Evolutionary conservation across 2,329 filamentous ascomycete genomes (phyloP).

Genomic region (Botryosphaeria agaves): DNA sequence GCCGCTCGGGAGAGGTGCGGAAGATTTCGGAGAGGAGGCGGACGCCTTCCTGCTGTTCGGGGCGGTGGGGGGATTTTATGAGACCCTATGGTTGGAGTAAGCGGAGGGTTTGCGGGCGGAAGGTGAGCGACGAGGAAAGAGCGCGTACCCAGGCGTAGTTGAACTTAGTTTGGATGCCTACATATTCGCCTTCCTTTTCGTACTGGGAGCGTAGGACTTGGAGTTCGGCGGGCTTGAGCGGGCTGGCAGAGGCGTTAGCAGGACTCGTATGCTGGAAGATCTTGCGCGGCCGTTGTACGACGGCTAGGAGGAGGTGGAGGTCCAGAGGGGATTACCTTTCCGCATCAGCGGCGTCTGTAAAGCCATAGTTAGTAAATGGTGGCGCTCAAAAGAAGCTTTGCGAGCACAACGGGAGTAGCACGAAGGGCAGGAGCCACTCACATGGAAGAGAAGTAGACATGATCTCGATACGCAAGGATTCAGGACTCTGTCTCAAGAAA

Average conservation of each 20-base stretch:
- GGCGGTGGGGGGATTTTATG: conserved; percentile 74
- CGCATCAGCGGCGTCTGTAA: conserved; percentile 83
- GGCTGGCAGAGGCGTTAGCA: conserved; percentile 31
- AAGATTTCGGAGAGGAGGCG: conserved; percentile 93
- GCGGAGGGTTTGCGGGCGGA: not conserved
- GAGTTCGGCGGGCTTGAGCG: conserved; percentile 80
- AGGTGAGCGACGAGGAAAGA: conserved; percentile 4
- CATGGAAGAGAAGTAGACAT: conserved; percentile 6
- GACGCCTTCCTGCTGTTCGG: conserved; percentile 87
- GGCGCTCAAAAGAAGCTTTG: no score
- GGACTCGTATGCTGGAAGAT: not conserved
- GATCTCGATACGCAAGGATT: not conserved
- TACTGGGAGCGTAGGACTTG: conserved; percentile 86
- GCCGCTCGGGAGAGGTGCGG: conserved; percentile 76
- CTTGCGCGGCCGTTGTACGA: not conserved
- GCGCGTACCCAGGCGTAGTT: conserved; percentile 86
- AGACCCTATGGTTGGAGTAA: conserved; percentile 46
- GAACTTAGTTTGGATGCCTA: conserved; percentile 96
- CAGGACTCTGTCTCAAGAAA: no score
- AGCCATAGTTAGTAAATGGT: not conserved
- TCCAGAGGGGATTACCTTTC: conserved; percentile 49
- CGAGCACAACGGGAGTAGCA: no score
- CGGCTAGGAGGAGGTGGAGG: not conserved
- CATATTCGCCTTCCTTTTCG: conserved; percentile 94
- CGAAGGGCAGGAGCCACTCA: conserved; percentile 1